A percentile compares a stretch with the other conserved stretches of the same genome.
Evolutionary conservation across 768 basidiomycete genomes (phyloP).

Genomic region (Pleurotus citrinopileatus): DNA sequence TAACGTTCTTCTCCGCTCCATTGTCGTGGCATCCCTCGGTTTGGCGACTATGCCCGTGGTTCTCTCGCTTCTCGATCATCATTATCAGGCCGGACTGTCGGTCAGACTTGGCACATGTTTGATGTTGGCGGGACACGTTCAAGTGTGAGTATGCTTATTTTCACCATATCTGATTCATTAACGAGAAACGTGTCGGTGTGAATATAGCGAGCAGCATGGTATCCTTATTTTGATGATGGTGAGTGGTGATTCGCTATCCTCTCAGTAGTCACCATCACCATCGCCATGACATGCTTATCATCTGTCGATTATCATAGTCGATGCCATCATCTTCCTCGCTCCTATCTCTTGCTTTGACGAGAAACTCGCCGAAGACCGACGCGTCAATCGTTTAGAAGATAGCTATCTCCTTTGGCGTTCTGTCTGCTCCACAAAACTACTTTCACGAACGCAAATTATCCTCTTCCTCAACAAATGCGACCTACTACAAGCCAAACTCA

Average conservation of each 20-base stretch:
- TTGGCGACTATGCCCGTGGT: background rate
- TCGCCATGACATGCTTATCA: conserved; percentile 12
- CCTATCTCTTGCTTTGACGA: conserved; percentile 83
- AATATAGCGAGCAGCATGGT: conserved; percentile 68
- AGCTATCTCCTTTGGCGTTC: conserved; percentile 74
- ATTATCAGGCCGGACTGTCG: conserved; percentile 48
- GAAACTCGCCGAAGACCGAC: conserved; percentile 64
- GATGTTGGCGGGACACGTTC: conserved; percentile 79
- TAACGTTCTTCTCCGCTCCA: background rate
- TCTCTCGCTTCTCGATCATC: background rate
- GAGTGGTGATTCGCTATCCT: conserved; percentile 16
- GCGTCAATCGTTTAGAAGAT: conserved; percentile 67
- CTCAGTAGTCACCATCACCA: background rate
- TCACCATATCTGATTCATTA: background rate
- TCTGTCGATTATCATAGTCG: conserved; percentile 33
- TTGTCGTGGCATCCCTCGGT: background rate
- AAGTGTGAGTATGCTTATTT: conserved; percentile 44
- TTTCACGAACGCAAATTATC: conserved; percentile 55
- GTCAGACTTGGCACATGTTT: conserved; percentile 59
- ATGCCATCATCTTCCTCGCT: conserved; percentile 84
- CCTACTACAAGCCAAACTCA: conserved; percentile 69
- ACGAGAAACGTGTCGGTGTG: conserved; percentile 11
- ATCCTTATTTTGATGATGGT: conserved; percentile 78
- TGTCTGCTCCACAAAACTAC: conserved; percentile 66
- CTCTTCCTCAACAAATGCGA: conserved; percentile 72